Evolutionary conservation across 441 rosid species (phyloP), one percentile per base, ranked within the genome.

Genomic region (Biscutella laevigata): DNA sequence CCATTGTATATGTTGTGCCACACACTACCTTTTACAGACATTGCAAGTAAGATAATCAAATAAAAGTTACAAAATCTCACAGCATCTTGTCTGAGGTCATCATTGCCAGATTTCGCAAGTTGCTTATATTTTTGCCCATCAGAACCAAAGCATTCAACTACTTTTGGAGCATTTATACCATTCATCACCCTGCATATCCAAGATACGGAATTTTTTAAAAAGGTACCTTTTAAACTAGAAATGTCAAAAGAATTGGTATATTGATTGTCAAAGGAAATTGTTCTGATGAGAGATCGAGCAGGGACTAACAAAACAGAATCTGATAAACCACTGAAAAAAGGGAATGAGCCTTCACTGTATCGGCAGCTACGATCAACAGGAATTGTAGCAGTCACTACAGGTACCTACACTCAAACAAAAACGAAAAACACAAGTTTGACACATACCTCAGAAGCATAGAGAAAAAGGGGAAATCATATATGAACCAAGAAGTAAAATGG

Each of bases 71-170:
- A 16, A 41, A 68, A 59, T 50, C 95, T 64, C 71, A 92, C 99
- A 63, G 99, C 97, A 82, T 92, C 99, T 71, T 92, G 99, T 86
- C 99, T 78, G 50, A 92, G 84, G 74, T 92, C 99, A 71, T 92
- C 99, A 63, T 88, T 92, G 69, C 95, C 97, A 63, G 95, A 92
- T 78, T 92, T 92, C 54, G 97, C 99, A 22, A 92, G 86, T 62
- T 92, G 99, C 43, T 86, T 83, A 72, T 92, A 92, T 69, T 61
- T 84, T 42, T 62, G 71, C 53, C 95, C 99, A 82, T 92, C 99
- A 53, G 97, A 92, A 52, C 92, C 99, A 70, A 78, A 37, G 72
- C 99, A 88, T 68, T 88, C 95, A 65, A 92, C 90, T 57, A 92
- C 92, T 72, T 88, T 86, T 49, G 97, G 97, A 62, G 90, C 95